Evolutionary conservation across 257 asterid species (phyloP).

Genomic region (Fraxinus cuspidata): DNA sequence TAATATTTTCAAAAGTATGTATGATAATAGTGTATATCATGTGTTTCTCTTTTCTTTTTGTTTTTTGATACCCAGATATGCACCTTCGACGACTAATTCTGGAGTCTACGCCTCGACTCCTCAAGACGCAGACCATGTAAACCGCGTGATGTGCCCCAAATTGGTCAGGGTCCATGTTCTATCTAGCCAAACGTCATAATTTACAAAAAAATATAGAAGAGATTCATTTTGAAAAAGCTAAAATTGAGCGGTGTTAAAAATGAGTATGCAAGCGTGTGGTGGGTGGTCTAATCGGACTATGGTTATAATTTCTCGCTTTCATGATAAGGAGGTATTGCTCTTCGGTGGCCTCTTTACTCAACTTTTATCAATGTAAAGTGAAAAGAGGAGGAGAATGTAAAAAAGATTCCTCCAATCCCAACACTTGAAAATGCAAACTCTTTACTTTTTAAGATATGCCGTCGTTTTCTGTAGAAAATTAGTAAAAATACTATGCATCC

Average conservation of each 20-base stretch:
- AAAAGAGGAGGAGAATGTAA: constrained; percentile 34
- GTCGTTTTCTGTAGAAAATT: constrained; percentile 27
- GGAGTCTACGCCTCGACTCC: too few species aligned
- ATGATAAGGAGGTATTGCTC: constrained; percentile 74
- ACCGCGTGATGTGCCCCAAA: too few species aligned
- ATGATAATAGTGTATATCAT: not conserved
- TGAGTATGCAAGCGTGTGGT: constrained; percentile 49
- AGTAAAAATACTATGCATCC: not conserved
- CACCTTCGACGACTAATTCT: too few species aligned
- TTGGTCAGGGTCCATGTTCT: too few species aligned
- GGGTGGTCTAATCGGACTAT: constrained; percentile 67
- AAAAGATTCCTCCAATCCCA: constrained; percentile 73
- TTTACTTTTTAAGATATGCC: constrained; percentile 34
- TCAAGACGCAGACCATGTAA: too few species aligned
- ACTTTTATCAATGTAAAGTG: constrained; percentile 46
- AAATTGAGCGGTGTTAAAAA: not conserved
- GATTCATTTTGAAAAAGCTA: not conserved
- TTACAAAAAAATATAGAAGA: not conserved
- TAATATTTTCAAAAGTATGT: not conserved
- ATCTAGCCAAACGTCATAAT: too few species aligned
- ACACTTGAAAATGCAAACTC: constrained; percentile 49
- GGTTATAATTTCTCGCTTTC: constrained; percentile 44
- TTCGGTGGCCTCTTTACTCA: constrained; percentile 68
- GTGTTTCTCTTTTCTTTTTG: not conserved
- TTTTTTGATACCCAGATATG: too few species aligned